Evolutionary conservation across 306 rosid genomes (phyloP).

Genomic region (Ochetophila trinervis): DNA sequence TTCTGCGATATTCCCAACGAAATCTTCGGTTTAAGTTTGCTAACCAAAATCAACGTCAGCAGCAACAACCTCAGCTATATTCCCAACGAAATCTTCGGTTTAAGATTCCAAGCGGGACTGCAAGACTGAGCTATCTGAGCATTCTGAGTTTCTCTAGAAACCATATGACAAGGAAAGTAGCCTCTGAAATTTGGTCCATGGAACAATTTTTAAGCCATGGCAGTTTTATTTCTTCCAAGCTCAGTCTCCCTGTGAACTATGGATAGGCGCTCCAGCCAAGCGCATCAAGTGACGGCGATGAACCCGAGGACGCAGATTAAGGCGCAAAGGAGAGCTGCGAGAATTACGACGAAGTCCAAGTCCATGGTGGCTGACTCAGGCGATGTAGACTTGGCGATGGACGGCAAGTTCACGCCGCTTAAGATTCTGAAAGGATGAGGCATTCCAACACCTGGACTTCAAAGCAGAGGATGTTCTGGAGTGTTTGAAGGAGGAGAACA

Average conservation of each 20-base stretch:
- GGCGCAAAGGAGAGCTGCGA: constrained; percentile 83
- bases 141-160: constrained; percentile 57
- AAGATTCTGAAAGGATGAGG: constrained; percentile 53
- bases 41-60: constrained; percentile 52
- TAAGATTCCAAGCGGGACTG: constrained; percentile 53
- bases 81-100: constrained; percentile 45
- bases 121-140: constrained; percentile 38
- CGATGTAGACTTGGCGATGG: constrained; percentile 7
- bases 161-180: constrained; percentile 45
- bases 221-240: constrained; percentile 17
- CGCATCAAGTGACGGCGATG: constrained; percentile 66
- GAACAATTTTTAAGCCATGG: constrained; percentile 44
- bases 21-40: constrained; percentile 27
- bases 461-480: constrained; percentile 69
- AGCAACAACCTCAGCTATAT: constrained; percentile 56
- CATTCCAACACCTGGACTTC: constrained; percentile 58
- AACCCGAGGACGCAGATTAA: constrained; percentile 74
- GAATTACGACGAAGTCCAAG: constrained; percentile 64
- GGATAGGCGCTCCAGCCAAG: constrained; percentile 63
- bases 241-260: constrained; percentile 18
- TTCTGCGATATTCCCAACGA: constrained; percentile 48
- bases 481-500: constrained; percentile 71
- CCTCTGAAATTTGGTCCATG: constrained; percentile 57
- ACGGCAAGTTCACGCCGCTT: constrained; percentile 40
- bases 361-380: constrained; percentile 26